These are phyloP conservation scores for Aspergillus fumigatiaffinis DNA, from an alignment of 2,329 filamentous ascomycete genomes.

Conservation along the genomic window DNA sequence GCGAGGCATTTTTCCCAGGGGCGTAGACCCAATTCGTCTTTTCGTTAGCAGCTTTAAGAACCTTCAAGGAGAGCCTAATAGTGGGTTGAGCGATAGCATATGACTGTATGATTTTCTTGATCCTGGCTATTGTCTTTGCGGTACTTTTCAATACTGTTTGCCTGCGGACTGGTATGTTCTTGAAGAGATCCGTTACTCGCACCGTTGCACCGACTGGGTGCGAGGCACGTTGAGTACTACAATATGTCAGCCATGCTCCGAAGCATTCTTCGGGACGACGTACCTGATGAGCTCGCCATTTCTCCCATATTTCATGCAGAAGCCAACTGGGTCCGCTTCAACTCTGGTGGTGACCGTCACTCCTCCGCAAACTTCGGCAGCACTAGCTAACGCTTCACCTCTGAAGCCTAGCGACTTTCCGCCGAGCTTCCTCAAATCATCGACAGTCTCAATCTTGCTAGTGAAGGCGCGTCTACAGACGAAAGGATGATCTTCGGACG, in stretches of 20 bases:
- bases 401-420: conserved; percentile 60
- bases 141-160: conserved; percentile 52
- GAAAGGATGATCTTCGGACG: conserved; percentile 50
- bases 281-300: conserved; percentile 49
- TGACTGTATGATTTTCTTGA: conserved; percentile 53
- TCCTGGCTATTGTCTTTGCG: conserved; percentile 46
- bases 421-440: conserved; percentile 54
- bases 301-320: conserved; percentile 48
- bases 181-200: conserved; percentile 54
- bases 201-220: conserved; percentile 60
- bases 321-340: conserved; percentile 54
- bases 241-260: not conserved
- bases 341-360: conserved; percentile 55
- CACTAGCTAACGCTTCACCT: conserved; percentile 61
- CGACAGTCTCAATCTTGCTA: conserved; percentile 58
- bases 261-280: not conserved
- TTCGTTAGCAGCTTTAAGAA: conserved; percentile 58
- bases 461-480: conserved; percentile 59
- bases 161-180: conserved; percentile 56
- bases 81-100: conserved; percentile 58
- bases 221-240: conserved; percentile 41
- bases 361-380: conserved; percentile 54
- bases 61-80: conserved; percentile 53
- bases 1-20: conserved; percentile 45
- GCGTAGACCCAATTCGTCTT: conserved; percentile 59